phyloP scores from a whole-genome alignment of 306 rosid genomes.

The Glycine latifolia region DNA sequence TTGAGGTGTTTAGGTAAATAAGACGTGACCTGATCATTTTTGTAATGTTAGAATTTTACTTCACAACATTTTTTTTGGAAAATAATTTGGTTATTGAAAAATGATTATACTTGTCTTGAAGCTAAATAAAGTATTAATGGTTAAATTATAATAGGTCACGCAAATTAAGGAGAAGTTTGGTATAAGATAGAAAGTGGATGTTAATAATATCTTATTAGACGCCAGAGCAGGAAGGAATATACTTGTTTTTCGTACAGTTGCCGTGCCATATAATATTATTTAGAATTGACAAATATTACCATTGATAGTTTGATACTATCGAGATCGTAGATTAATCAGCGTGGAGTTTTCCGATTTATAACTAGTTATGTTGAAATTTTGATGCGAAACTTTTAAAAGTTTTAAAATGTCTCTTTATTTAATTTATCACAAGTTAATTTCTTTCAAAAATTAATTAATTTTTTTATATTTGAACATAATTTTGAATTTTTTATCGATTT shows the following conservation, averaged over 20 bases:
- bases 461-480: too few relatives aligned
- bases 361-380: too few relatives aligned
- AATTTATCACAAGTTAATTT: too few relatives aligned
- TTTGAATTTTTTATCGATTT: too few relatives aligned
- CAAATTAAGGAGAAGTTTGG: neutral
- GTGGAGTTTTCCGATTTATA: too few relatives aligned
- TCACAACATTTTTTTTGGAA: neutral
- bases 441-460: too few relatives aligned
- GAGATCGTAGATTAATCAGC: too few relatives aligned
- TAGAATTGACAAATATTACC: too few relatives aligned
- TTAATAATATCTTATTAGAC: neutral
- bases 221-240: constrained; percentile 19
- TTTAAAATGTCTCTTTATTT: too few relatives aligned
- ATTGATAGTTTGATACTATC: too few relatives aligned
- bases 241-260: neutral
- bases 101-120: constrained; percentile 1
- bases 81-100: neutral
- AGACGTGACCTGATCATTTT: neutral
- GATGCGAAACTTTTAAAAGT: too few relatives aligned
- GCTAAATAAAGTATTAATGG: neutral
- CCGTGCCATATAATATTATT: neutral
- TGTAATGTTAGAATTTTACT: neutral
- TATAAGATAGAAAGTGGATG: neutral
- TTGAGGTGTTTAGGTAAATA: neutral
- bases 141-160: neutral